These are phyloP conservation scores for Pleurotus djamor DNA, from an alignment of 768 basidiomycete genomes.

Conservation along the genomic window DNA sequence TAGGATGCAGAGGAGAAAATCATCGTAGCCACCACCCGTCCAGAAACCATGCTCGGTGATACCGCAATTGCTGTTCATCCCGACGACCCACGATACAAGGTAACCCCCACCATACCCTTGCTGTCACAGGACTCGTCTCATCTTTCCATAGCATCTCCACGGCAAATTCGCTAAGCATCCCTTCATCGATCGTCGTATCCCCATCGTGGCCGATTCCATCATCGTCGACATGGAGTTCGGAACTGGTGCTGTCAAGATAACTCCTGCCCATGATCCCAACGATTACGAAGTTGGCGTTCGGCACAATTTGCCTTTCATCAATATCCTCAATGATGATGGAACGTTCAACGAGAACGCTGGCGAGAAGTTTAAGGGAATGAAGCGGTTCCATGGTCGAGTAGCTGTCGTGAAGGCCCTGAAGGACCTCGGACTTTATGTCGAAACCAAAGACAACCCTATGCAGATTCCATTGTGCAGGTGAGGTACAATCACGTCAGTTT, in stretches of 20 bases:
- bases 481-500: constrained; percentile 14
- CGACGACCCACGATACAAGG: constrained; percentile 86
- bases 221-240: constrained; percentile 95
- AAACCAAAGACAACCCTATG: constrained; percentile 97
- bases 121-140: neutral
- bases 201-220: constrained; percentile 84
- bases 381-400: constrained; percentile 90
- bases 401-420: constrained; percentile 83
- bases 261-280: constrained; percentile 95
- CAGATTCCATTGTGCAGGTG: constrained; percentile 91
- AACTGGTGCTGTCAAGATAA: constrained; percentile 98
- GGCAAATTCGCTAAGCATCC: constrained; percentile 92
- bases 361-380: constrained; percentile 84
- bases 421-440: constrained; percentile 81
- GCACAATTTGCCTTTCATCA: constrained; percentile 90
- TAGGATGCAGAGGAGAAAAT: constrained; percentile 73
- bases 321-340: constrained; percentile 94
- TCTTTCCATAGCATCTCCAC: constrained; percentile 70
- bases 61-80: constrained; percentile 97
- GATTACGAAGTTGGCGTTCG: constrained; percentile 93
- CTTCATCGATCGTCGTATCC: constrained; percentile 82
- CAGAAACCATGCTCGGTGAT: constrained; percentile 98
- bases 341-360: constrained; percentile 93
- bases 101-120: constrained; percentile 16
- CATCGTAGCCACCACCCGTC: constrained; percentile 94